Percentiles rank a stretch among this genome's conserved stretches.
Conservation (phyloP, 441 rosid genomes). For the Viola pubescens region DNA sequence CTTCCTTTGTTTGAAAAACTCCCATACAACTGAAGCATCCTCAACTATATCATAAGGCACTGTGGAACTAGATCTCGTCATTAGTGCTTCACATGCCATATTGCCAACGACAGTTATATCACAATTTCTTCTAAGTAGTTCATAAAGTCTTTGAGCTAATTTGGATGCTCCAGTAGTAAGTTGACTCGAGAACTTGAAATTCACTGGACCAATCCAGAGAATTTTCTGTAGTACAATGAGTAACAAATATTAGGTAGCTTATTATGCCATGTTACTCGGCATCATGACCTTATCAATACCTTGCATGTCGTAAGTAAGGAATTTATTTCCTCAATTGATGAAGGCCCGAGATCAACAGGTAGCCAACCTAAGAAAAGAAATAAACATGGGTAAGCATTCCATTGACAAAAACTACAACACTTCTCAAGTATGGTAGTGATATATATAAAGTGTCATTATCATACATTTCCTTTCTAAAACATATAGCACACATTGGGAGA, state of each 20-base stretch:
- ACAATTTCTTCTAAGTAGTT: slow-evolving; percentile 29
- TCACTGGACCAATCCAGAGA: slow-evolving; percentile 57
- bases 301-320: slow-evolving; percentile 41
- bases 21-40: slow-evolving; percentile 54
- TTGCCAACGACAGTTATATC: slow-evolving; percentile 46
- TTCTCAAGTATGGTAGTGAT: no score
- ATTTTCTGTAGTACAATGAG: slow-evolving; percentile 36
- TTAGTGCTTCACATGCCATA: slow-evolving; percentile 34
- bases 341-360: slow-evolving; percentile 65
- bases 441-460: no score
- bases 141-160: slow-evolving; percentile 34
- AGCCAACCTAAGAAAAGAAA: slow-evolving; percentile 43
- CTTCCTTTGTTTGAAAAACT: slow-evolving; percentile 55
- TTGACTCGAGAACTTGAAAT: slow-evolving; percentile 32
- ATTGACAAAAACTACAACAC: not conserved
- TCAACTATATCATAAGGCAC: slow-evolving; percentile 29
- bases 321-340: slow-evolving; percentile 43
- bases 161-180: slow-evolving; percentile 31
- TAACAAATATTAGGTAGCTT: slow-evolving; percentile 9
- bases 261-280: not conserved
- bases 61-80: slow-evolving; percentile 24
- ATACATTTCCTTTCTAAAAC: no score
- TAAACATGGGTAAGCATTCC: not conserved
- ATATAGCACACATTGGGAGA: no score
- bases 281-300: slow-evolving; percentile 33